Evolutionary conservation across 2,329 filamentous ascomycete species (phyloP).

Genomic region (Aquanectria penicillioides): DNA sequence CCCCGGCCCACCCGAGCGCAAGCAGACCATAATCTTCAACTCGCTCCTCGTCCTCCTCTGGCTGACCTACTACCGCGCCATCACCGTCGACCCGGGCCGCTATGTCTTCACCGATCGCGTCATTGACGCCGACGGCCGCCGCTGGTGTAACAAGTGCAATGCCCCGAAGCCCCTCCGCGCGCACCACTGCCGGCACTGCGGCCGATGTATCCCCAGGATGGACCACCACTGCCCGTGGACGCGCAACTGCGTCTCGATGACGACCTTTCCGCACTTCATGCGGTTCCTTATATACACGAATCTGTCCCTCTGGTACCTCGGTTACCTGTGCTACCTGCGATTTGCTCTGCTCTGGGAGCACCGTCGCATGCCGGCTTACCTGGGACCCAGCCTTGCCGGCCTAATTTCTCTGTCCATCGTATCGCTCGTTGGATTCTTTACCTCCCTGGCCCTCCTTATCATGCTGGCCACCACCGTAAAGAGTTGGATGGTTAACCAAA

Average conservation of each 20-base stretch:
- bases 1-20: constrained; percentile 67
- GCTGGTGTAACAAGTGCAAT: constrained; percentile 82
- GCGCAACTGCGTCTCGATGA: constrained; percentile 82
- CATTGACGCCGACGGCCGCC: constrained; percentile 44
- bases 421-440: constrained; percentile 65
- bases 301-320: constrained; percentile 69
- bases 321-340: constrained; percentile 68
- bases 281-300: constrained; percentile 80
- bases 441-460: constrained; percentile 70
- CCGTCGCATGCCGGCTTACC: constrained; percentile 76
- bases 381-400: constrained; percentile 71
- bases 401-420: constrained; percentile 71
- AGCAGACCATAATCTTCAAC: constrained; percentile 74
- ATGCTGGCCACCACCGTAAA: constrained; percentile 71
- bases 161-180: constrained; percentile 79
- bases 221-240: constrained; percentile 92
- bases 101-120: constrained; percentile 56
- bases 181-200: constrained; percentile 84
- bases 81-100: constrained; percentile 66
- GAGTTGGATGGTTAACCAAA: constrained; percentile 74
- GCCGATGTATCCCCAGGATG: constrained; percentile 81
- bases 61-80: constrained; percentile 73
- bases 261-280: constrained; percentile 83
- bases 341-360: constrained; percentile 69
- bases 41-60: constrained; percentile 70